Base-by-base conservation (phyloP, 169 alveolate genomes). In the Eimeria falciformis region DNA sequence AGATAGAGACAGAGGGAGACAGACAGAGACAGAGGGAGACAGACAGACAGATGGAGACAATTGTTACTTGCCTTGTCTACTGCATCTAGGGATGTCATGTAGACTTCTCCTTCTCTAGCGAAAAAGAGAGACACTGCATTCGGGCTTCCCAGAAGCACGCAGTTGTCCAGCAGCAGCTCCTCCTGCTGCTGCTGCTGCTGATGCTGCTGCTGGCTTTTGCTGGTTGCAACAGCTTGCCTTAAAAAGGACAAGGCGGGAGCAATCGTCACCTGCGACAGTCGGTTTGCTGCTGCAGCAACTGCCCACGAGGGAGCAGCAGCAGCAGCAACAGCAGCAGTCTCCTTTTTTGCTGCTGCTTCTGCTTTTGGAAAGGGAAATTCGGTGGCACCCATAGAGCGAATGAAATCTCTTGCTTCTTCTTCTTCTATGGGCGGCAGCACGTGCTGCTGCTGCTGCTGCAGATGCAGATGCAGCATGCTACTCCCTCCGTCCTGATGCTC, bases 381-480 rank as follows among this genome's bases (percentile, higher is more conserved):
- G 56, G 58, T 37, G 2, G 45, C 29, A 3, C 83, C 83, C 56
- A 71, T 71, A 3, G 83, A 56, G 23, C 56, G 45, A 33, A 71
- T 71, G 2, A 37, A 71, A 37, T 71, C 83, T 37, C 83, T 71
- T 11, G 50, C 83, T 6, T 71, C 83, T 11, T 71, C 83, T 18
- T 71, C 83, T 37, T 71, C 56, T 9, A 71, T 71, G n/a, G 83
- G 83, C n/a, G 83, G 83, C 83, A 71, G 23, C 25, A 56, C 58
- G 56, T 7, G 56, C 37, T 37, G 46, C 83, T 71, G 83, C 83
- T 71, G 83, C 56, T 71, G 83, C 56, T 71, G 83, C 83, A 11
- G 83, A 25, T 37, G 83, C 71, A 58, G 9, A 9, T 58, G 71
- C 25, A 58, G 71, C 11, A 58, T 7, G 71, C 25, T n/a, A 5